These are phyloP conservation scores for Eremothecium cymbalariae DNA, from an alignment of 1,139 yeast genomes.

Conservation along the genomic window DNA sequence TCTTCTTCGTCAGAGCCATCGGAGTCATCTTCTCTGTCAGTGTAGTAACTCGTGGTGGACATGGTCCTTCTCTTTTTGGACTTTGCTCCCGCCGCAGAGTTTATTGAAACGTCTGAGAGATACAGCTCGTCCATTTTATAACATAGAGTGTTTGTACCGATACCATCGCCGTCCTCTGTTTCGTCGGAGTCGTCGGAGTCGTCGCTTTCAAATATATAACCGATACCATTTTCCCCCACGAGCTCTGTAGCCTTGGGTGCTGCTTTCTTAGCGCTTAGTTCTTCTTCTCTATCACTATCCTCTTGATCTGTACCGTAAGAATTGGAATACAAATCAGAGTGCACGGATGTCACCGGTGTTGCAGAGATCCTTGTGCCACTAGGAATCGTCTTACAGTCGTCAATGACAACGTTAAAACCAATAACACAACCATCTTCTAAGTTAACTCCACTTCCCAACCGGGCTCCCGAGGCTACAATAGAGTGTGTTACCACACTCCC, in stretches of 20 bases:
- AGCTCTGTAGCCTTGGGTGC: conserved; percentile 25
- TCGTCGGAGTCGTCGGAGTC: conserved; percentile 39
- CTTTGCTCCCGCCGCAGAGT: conserved; percentile 43
- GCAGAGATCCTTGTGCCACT: conserved; percentile 45
- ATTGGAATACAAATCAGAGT: conserved; percentile 17
- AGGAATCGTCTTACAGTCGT: conserved; percentile 41
- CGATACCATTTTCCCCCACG: conserved; percentile 56
- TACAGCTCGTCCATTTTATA: conserved; percentile 58
- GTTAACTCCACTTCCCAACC: conserved; percentile 43
- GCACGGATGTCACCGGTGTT: conserved; percentile 25
- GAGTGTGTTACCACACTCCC: conserved; percentile 49
- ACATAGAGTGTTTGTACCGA: conserved; percentile 33
- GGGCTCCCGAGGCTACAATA: conserved; percentile 59
- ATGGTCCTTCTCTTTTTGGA: conserved; percentile 41
- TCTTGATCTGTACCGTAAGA: conserved; percentile 26
- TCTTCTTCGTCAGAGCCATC: conserved; percentile 54
- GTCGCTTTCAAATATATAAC: conserved; percentile 49
- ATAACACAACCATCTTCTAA: conserved; percentile 69
- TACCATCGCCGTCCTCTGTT: conserved; percentile 31
- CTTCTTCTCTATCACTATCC: conserved; percentile 19
- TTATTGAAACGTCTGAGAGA: conserved; percentile 73
- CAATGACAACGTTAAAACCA: conserved; percentile 65
- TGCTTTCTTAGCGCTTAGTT: conserved; percentile 5
- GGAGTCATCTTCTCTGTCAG: conserved; percentile 28
- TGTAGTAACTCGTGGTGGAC: conserved; percentile 38